phyloP scores from a whole-genome alignment of 495 filamentous ascomycete species.

The Hypomontagnella monticulosa region DNA sequence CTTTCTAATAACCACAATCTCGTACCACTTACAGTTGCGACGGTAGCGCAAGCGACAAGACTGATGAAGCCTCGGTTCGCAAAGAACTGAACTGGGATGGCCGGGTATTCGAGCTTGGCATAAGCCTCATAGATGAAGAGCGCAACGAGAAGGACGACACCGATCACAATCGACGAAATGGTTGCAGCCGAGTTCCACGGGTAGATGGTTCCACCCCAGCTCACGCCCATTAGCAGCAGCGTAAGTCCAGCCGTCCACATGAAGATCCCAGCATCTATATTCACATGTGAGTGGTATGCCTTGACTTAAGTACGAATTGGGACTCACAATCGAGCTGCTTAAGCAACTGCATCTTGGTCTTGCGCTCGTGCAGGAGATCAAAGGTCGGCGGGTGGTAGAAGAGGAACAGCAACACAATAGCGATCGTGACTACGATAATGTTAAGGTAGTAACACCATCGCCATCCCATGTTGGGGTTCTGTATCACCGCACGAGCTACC shows the following conservation, averaged over 20 bases:
- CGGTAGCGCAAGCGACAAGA: constrained; percentile 51
- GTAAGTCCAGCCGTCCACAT: constrained; percentile 55
- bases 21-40: constrained; percentile 38
- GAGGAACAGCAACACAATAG: constrained; percentile 51
- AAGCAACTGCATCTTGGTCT: constrained; percentile 45
- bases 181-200: constrained; percentile 60
- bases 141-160: constrained; percentile 51
- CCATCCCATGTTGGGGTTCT: constrained; percentile 52
- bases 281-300: background rate
- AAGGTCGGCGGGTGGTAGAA: constrained; percentile 54
- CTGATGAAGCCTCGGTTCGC: constrained; percentile 55
- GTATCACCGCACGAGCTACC: constrained; percentile 47
- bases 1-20: background rate
- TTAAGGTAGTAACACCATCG: constrained; percentile 58
- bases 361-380: constrained; percentile 44
- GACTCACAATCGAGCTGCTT: constrained; percentile 55
- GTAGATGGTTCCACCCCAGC: constrained; percentile 61
- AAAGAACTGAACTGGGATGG: constrained; percentile 58
- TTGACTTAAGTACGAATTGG: background rate
- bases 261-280: constrained; percentile 45
- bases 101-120: constrained; percentile 44
- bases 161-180: constrained; percentile 56
- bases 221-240: constrained; percentile 59
- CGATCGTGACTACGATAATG: constrained; percentile 52
- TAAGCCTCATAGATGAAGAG: constrained; percentile 57